Base-by-base conservation (phyloP, 2,329 filamentous ascomycete genomes). In the Talaromyces sp. region DNA sequence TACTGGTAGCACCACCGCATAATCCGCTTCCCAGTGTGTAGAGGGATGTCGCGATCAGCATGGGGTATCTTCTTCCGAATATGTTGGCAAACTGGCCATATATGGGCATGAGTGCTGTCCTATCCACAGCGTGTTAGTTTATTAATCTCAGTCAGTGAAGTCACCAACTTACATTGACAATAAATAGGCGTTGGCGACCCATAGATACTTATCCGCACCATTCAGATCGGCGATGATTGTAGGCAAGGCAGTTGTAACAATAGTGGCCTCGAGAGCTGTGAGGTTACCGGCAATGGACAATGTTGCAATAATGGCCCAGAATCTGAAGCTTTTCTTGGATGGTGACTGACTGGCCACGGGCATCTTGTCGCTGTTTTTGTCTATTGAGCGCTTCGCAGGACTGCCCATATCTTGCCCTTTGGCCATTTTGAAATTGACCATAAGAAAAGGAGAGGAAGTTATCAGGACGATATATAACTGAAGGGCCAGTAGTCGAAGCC, bases 1-100 rank as follows among this genome's bases (percentile, higher is more conserved):
- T 76, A 8, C 67, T 80, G 0, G 69, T 76, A 0, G 86, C 82
- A 0, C 79, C 80, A 0, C 84, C 86, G 47, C 77, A 80, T 3
- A 89, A 75, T 0, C 79, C 83, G 62, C 84, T 85, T 0, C 85
- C 86, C 0, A 87, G 68, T 0, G 75, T 77, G 66, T 86, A 86
- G 1, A 84, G 65, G 7, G 73, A 75, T 1, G 85, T 77, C 2
- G 81, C 72, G 9, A 71, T 49, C 0, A 85, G 73, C 17, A 75
- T 75, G 31, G 78, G 72, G 57, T 74, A 79, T 31, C 81, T 77
- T 1, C 85, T 77, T 2, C 86, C 85, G 67, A 83, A 86, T n/a
- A 86, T 76, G 61, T 85, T 79, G 10, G 81, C 77, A 0, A 84
- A 67, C 68, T 86, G 83, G 0, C 83, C 83, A 49, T 80, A 82